A percentile compares a stretch with the other conserved stretches of the same genome.
phyloP scores from a whole-genome alignment of 306 rosid species.

The Arachis hypogaea region DNA sequence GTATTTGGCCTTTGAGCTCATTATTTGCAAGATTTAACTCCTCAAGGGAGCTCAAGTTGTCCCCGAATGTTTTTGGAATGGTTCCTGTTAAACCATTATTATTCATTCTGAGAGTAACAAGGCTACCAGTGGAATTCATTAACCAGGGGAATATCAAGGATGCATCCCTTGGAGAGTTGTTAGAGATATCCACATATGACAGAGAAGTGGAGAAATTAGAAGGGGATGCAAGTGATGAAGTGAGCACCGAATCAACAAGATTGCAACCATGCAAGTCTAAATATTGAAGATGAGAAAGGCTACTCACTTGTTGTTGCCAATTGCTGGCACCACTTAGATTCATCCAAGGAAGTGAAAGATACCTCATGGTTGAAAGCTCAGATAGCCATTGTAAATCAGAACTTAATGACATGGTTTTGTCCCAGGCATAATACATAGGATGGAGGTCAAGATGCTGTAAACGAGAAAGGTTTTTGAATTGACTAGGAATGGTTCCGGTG shows the following conservation, averaged over 20 bases:
- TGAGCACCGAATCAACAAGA: not conserved
- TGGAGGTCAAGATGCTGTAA: constrained; percentile 1
- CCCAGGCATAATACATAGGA: rapidly evolving
- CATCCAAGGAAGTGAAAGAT: not conserved
- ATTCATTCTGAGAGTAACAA: not conserved
- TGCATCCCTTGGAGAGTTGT: not conserved
- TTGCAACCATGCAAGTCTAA: rapidly evolving
- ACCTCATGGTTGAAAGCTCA: not conserved
- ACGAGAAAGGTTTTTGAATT: not conserved
- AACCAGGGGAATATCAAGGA: constrained; percentile 11
- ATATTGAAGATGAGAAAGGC: not conserved
- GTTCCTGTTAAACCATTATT: not conserved
- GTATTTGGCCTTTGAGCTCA: constrained; percentile 13
- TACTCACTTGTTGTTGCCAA: not conserved
- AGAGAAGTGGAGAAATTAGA: not conserved
- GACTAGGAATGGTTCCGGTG: not conserved
- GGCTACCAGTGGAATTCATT: not conserved
- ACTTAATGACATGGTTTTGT: not conserved
- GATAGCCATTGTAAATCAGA: constrained; percentile 15
- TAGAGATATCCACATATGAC: not conserved
- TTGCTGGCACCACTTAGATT: not conserved
- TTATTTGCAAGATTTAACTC: not conserved
- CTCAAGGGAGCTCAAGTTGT: not conserved
- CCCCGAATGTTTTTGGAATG: constrained; percentile 12
- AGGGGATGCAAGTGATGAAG: not conserved